Percentiles rank a stretch among this genome's conserved stretches.
Evolutionary conservation across 2,329 filamentous ascomycete genomes (phyloP).

Genomic region (Fusarium paranaense): DNA sequence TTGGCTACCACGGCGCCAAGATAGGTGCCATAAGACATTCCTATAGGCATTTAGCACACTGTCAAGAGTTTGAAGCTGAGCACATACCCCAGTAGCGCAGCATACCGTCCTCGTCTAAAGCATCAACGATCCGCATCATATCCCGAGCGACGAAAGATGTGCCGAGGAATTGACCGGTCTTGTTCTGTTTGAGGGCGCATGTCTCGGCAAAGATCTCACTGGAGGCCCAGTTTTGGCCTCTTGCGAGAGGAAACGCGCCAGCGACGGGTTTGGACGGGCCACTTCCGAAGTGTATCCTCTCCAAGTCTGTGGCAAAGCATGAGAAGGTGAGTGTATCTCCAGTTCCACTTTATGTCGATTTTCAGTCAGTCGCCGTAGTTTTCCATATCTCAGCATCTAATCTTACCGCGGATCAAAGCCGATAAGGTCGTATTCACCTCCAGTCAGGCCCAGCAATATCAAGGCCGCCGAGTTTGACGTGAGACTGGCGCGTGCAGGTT

Average conservation of each 20-base stretch:
- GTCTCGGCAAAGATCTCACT: conserved; percentile 29
- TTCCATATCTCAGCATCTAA: not conserved
- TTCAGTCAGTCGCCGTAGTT: not conserved
- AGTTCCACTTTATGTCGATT: conserved; percentile 36
- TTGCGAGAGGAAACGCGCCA: conserved; percentile 17
- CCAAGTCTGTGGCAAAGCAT: conserved; percentile 28
- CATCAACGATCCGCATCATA: conserved; percentile 57
- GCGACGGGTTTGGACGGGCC: not conserved
- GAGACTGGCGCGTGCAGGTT: conserved; percentile 9
- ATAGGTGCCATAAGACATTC: conserved; percentile 52
- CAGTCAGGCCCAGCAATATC: conserved; percentile 13
- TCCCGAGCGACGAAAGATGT: conserved; percentile 59
- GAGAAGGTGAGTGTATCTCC: conserved; percentile 43
- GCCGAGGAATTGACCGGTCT: conserved; percentile 52
- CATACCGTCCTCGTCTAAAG: conserved; percentile 52
- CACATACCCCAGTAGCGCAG: conserved; percentile 53
- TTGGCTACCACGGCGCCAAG: conserved; percentile 53
- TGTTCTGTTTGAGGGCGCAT: conserved; percentile 37
- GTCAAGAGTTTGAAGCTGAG: not conserved
- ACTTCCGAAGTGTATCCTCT: not conserved
- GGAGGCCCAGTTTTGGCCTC: conserved; percentile 40
- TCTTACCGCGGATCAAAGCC: conserved; percentile 44
- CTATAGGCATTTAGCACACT: not conserved
- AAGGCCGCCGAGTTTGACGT: not conserved
- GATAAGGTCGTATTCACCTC: conserved; percentile 43